phyloP scores from a whole-genome alignment of 1,284 basidiomycete genomes.

The Boletus semigastroideus region DNA sequence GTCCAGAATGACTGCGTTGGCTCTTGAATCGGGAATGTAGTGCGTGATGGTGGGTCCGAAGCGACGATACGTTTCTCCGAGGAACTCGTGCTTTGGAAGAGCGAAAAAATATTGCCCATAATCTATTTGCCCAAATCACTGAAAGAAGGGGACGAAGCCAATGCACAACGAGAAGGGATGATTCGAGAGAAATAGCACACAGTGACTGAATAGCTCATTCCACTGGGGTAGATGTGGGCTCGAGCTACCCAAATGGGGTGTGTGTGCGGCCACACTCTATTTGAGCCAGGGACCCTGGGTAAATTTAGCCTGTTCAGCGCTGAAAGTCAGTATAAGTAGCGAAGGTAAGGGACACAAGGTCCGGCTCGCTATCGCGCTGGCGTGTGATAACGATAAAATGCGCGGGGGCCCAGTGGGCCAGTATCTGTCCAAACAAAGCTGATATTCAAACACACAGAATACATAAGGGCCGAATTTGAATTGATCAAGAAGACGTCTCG shows the following conservation, averaged over 20 bases:
- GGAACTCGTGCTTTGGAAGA: neutral
- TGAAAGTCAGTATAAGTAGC: neutral
- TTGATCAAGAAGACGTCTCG: slow-evolving; percentile 28
- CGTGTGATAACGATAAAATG: slow-evolving; percentile 17
- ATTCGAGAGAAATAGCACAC: neutral
- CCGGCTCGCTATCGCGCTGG: slow-evolving; percentile 2
- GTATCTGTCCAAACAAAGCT: neutral
- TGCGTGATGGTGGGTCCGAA: slow-evolving; percentile 9
- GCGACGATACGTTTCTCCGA: slow-evolving; percentile 2
- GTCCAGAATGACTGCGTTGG: slow-evolving; percentile 48
- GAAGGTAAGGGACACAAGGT: neutral
- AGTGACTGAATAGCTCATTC: slow-evolving; percentile 9
- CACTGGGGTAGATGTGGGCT: slow-evolving; percentile 14
- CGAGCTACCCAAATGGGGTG: slow-evolving; percentile 13
- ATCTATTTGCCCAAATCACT: slow-evolving; percentile 1
- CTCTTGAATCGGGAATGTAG: slow-evolving; percentile 40
- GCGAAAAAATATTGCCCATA: slow-evolving; percentile 30
- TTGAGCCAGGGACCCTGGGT: neutral
- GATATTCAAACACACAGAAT: slow-evolving; percentile 9
- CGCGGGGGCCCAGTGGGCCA: too few relatives aligned
- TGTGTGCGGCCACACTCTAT: neutral
- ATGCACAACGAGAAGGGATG: neutral
- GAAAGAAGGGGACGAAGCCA: neutral
- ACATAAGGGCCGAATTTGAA: neutral
- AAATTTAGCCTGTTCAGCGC: neutral